Percentiles rank a stretch among this genome's conserved stretches.
Conservation (phyloP, 2,329 filamentous ascomycete genomes). For the Fusarium setosum region DNA sequence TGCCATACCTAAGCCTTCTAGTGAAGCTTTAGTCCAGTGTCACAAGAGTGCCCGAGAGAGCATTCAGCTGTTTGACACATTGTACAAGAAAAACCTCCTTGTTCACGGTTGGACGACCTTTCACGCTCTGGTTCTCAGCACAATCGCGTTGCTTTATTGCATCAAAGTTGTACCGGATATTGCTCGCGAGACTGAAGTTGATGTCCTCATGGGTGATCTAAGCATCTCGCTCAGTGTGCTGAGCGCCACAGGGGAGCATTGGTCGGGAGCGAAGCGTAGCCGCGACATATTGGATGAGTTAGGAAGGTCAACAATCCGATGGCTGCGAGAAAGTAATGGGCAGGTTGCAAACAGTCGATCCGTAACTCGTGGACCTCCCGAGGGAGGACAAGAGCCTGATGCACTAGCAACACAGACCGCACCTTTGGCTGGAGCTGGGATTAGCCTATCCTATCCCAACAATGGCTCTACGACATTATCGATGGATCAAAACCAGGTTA, state of each 20-base stretch:
- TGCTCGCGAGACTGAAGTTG: slow-evolving; percentile 49
- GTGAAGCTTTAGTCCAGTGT: slow-evolving; percentile 53
- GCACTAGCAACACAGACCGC: neutral
- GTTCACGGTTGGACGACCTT: slow-evolving; percentile 61
- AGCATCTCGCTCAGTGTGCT: slow-evolving; percentile 58
- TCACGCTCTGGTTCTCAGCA: slow-evolving; percentile 60
- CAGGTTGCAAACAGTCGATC: neutral
- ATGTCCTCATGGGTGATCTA: slow-evolving; percentile 55
- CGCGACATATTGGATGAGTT: slow-evolving; percentile 58
- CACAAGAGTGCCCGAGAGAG: slow-evolving; percentile 55
- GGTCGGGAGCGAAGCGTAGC: slow-evolving; percentile 60
- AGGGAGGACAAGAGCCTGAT: neutral
- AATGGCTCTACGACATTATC: neutral
- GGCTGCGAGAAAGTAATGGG: slow-evolving; percentile 35
- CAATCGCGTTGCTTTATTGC: slow-evolving; percentile 63
- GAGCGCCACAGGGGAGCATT: slow-evolving; percentile 63
- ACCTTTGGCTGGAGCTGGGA: neutral
- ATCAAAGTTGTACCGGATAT: slow-evolving; percentile 59
- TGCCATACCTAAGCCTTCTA: slow-evolving; percentile 59
- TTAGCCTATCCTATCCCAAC: slow-evolving; percentile 3
- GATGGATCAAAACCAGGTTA: neutral
- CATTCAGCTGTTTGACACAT: slow-evolving; percentile 53
- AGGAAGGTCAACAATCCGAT: slow-evolving; percentile 45
- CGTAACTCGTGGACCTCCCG: neutral
- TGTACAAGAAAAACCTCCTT: slow-evolving; percentile 58